These are phyloP conservation scores for Calonectria crousiana DNA, from an alignment of 2,329 filamentous ascomycete genomes.

Conservation along the genomic window DNA sequence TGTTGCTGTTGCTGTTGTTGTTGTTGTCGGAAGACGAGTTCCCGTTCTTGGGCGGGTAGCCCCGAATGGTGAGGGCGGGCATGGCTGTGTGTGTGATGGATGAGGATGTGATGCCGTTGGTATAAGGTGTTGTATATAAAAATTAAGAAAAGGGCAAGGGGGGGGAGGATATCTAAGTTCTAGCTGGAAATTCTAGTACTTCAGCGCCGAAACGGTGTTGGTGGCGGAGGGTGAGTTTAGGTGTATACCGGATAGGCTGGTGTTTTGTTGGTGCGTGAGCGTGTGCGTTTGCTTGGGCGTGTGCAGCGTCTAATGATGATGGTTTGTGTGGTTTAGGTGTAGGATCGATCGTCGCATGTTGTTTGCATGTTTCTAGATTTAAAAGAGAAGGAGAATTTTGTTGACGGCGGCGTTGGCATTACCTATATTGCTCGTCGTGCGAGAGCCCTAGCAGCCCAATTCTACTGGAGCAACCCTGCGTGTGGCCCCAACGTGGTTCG, in stretches of 20 bases:
- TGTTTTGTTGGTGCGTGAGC: background rate
- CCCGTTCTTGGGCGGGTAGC: conserved; percentile 37
- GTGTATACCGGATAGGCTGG: background rate
- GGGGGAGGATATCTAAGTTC: background rate
- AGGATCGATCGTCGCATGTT: conserved; percentile 15
- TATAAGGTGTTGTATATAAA: background rate
- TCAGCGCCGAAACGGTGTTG: background rate
- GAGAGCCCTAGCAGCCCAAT: conserved; percentile 43
- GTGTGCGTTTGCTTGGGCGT: conserved; percentile 19
- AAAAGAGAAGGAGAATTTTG: conserved; percentile 24
- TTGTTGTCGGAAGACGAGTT: conserved; percentile 34
- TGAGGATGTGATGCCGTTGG: background rate
- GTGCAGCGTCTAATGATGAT: conserved; percentile 26
- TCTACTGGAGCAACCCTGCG: conserved; percentile 36
- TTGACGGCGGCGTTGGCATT: conserved; percentile 23
- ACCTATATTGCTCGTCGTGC: conserved; percentile 29
- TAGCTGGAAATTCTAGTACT: conserved; percentile 3
- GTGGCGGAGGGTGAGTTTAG: background rate
- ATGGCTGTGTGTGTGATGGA: conserved; percentile 28
- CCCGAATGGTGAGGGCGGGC: conserved; percentile 41
- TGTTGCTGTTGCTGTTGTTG: conserved; percentile 15
- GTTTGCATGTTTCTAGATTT: conserved; percentile 20
- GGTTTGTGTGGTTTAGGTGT: background rate
- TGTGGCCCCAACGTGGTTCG: conserved; percentile 36
- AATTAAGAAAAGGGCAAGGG: background rate